Conservation (phyloP, 2,329 filamentous ascomycete genomes). For the Cadophora malorum region DNA sequence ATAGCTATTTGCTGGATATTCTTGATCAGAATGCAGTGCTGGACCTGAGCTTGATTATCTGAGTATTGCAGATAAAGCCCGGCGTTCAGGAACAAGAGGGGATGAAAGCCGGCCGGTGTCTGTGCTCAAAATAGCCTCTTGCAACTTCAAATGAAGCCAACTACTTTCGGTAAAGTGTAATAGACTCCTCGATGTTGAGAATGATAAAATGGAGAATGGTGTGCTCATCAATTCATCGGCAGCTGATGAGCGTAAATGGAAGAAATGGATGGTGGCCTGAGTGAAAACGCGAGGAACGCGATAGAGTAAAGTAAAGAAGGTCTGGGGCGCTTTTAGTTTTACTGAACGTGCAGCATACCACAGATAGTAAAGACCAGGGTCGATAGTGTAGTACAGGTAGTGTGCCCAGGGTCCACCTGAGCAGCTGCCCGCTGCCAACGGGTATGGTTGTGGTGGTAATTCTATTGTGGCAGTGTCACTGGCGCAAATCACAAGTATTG, state of each 20-base stretch:
- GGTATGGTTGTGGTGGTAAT: not conserved
- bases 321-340: slow-evolving; percentile 2
- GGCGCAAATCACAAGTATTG: not conserved
- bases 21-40: not conserved
- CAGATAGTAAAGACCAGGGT: not conserved
- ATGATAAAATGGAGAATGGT: not conserved
- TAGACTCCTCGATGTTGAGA: not conserved
- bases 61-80: slow-evolving; percentile 1
- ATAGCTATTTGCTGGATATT: not conserved
- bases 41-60: not conserved
- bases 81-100: slow-evolving; percentile 6
- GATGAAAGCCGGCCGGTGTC: slow-evolving; percentile 13
- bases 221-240: not conserved
- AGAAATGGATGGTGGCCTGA: not conserved
- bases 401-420: slow-evolving; percentile 1
- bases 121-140: slow-evolving; percentile 18
- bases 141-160: not conserved
- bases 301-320: not conserved
- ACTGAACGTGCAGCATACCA: not conserved
- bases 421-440: slow-evolving; percentile 6
- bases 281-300: slow-evolving; percentile 9
- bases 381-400: not conserved
- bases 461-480: slow-evolving; percentile 15
- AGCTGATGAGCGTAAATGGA: not conserved
- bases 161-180: not conserved